Conservation (phyloP, 208 protist species). For the Acanthamoeba triangularis region DNA sequence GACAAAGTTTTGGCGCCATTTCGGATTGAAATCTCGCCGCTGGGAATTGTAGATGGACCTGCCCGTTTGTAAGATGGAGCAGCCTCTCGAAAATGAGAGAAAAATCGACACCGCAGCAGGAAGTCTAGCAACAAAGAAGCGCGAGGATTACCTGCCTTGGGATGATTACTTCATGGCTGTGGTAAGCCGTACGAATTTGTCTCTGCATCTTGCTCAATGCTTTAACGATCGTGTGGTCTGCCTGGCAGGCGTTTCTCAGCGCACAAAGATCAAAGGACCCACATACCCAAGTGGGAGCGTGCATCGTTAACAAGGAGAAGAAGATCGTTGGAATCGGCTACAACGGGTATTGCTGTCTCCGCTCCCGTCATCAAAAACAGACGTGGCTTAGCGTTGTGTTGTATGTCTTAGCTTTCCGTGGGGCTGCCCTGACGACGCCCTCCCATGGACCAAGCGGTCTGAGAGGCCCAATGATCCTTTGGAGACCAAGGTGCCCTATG, state of each 20-base stretch:
- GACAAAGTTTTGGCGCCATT: too few species aligned
- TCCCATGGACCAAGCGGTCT: constrained; percentile 87
- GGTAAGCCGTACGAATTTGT: not conserved
- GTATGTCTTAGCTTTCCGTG: constrained; percentile 80
- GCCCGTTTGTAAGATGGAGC: not conserved
- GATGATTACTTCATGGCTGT: constrained; percentile 79
- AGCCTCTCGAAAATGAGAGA: not conserved
- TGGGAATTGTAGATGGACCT: too few species aligned
- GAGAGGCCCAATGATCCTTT: constrained; percentile 59
- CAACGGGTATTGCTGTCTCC: constrained; percentile 83
- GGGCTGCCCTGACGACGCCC: constrained; percentile 88
- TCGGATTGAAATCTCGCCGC: too few species aligned
- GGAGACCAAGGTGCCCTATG: constrained; percentile 90
- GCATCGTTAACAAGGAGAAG: constrained; percentile 90
- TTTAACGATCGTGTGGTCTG: too few species aligned
- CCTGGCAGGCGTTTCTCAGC: constrained; percentile 65
- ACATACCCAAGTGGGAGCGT: constrained; percentile 88
- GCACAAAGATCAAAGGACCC: constrained; percentile 90
- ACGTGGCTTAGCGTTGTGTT: not conserved
- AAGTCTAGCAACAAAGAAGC: not conserved
- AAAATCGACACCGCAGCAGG: not conserved
- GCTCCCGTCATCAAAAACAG: not conserved
- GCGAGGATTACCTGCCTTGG: constrained; percentile 50
- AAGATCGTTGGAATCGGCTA: constrained; percentile 92
- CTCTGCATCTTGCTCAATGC: too few species aligned